Evolutionary conservation across 371 early-diverging fungal species (phyloP).

Genomic region (Blakeslea trispora): DNA sequence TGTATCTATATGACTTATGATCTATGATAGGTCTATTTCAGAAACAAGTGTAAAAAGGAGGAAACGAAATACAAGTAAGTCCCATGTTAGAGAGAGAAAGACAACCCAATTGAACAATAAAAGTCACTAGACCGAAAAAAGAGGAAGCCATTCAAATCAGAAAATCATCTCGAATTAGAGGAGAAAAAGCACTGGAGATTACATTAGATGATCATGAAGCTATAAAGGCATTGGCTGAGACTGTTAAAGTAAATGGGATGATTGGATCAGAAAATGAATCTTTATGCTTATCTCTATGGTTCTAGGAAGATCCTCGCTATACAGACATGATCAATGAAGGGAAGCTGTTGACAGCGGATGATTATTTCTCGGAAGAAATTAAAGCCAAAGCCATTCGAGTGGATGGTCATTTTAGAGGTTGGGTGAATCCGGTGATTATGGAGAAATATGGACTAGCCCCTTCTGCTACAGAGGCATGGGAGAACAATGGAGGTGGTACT

Average conservation of each 20-base stretch:
- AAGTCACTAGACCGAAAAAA: too few species aligned
- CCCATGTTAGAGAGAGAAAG: too few species aligned
- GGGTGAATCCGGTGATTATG: slow-evolving; percentile 62
- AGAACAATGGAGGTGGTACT: slow-evolving; percentile 74
- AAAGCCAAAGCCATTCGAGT: slow-evolving; percentile 56
- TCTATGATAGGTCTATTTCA: too few species aligned
- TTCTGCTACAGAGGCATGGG: slow-evolving; percentile 69
- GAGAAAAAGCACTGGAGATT: slow-evolving; percentile 39
- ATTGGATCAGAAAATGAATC: too few species aligned
- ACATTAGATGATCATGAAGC: slow-evolving; percentile 35
- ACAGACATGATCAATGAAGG: slow-evolving; percentile 33
- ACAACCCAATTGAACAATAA: too few species aligned
- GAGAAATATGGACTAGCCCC: slow-evolving; percentile 59
- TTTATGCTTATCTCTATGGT: too few species aligned
- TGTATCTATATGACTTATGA: too few species aligned
- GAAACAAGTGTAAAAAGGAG: too few species aligned
- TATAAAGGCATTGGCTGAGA: slow-evolving; percentile 14
- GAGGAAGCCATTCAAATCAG: slow-evolving; percentile 18
- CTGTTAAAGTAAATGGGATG: slow-evolving; percentile 17
- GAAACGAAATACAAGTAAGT: too few species aligned
- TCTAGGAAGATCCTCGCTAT: slow-evolving; percentile 29
- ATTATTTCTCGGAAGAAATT: slow-evolving; percentile 54
- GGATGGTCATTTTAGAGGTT: slow-evolving; percentile 65
- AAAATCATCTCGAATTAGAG: slow-evolving; percentile 51
- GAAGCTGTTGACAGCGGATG: slow-evolving; percentile 55